Evolutionary conservation across 176 grass and related monocot species (phyloP).

Genomic region (Zea luxurians): DNA sequence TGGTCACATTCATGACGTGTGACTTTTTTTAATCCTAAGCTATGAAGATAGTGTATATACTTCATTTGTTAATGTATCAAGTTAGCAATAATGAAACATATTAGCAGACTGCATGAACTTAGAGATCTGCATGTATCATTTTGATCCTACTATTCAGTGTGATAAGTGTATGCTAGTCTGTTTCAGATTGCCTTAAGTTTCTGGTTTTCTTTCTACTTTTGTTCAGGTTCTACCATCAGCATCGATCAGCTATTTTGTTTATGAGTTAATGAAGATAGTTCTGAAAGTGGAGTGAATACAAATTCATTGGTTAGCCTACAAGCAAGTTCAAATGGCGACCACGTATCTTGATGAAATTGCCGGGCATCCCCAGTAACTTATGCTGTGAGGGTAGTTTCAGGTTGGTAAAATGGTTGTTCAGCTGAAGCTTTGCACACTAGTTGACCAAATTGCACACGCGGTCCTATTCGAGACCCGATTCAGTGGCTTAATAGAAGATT

Average conservation of each 20-base stretch:
- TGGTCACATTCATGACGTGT: not conserved
- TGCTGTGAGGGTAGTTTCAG: slow-evolving; percentile 10
- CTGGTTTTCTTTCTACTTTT: slow-evolving; percentile 18
- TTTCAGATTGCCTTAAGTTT: slow-evolving; percentile 6
- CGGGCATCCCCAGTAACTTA: not conserved
- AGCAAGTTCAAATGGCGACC: slow-evolving; percentile 20
- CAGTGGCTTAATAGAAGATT: slow-evolving; percentile 2
- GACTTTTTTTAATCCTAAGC: not conserved
- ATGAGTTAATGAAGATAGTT: slow-evolving; percentile 98
- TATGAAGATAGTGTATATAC: not conserved
- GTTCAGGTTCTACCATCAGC: slow-evolving; percentile 89
- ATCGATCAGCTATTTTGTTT: slow-evolving; percentile 95
- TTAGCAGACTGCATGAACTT: not conserved
- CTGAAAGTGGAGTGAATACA: slow-evolving; percentile 83
- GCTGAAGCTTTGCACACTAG: slow-evolving; percentile 18
- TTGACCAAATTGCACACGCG: slow-evolving; percentile 17
- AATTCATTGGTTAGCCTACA: slow-evolving; percentile 26
- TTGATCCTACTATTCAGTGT: not conserved
- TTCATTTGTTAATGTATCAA: not conserved
- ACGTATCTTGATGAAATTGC: slow-evolving; percentile 17
- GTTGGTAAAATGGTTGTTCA: slow-evolving; percentile 4
- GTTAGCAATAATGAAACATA: not conserved
- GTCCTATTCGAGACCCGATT: not conserved
- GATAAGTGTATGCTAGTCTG: not conserved
- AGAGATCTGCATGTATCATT: not conserved